Percentiles rank a stretch among this genome's conserved stretches.
phyloP scores from a whole-genome alignment of 2,329 filamentous ascomycete genomes.

The Harringtonia lauricola region DNA sequence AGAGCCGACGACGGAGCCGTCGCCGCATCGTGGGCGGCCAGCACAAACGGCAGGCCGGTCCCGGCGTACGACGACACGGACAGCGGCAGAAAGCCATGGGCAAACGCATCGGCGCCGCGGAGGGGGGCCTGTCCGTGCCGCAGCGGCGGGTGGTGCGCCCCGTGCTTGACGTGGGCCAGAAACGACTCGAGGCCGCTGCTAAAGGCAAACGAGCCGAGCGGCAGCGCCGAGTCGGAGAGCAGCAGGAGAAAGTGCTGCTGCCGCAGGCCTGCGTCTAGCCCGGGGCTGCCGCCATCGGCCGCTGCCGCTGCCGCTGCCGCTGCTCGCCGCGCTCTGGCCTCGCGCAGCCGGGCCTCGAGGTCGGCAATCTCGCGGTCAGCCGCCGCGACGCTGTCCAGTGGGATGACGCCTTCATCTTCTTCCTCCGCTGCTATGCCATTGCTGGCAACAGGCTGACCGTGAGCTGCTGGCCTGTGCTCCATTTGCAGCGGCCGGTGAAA shows the following conservation, averaged over 20 bases:
- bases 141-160: background rate
- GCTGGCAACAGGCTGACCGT: background rate
- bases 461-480: background rate
- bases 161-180: slow-evolving; percentile 47
- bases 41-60: slow-evolving; percentile 63
- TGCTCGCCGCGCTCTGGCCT: slow-evolving; percentile 27
- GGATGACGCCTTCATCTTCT: too few relatives aligned
- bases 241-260: slow-evolving; percentile 59
- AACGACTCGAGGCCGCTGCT: slow-evolving; percentile 75
- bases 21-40: slow-evolving; percentile 47
- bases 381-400: slow-evolving; percentile 15
- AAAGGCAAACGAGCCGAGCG: slow-evolving; percentile 80
- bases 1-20: background rate
- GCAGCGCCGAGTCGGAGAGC: slow-evolving; percentile 70
- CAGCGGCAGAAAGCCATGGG: slow-evolving; percentile 51
- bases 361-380: slow-evolving; percentile 44
- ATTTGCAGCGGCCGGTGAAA: too few relatives aligned
- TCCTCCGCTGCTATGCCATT: background rate
- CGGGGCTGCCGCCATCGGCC: too few relatives aligned
- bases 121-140: background rate
- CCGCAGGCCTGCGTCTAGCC: too few relatives aligned
- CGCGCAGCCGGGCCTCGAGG: slow-evolving; percentile 38
- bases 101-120: slow-evolving; percentile 36
- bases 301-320: background rate
- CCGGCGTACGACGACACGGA: slow-evolving; percentile 62